A percentile compares a stretch with the other conserved stretches of the same genome.
phyloP scores from a whole-genome alignment of 805 yeast genomes.

The Candida alai region DNA sequence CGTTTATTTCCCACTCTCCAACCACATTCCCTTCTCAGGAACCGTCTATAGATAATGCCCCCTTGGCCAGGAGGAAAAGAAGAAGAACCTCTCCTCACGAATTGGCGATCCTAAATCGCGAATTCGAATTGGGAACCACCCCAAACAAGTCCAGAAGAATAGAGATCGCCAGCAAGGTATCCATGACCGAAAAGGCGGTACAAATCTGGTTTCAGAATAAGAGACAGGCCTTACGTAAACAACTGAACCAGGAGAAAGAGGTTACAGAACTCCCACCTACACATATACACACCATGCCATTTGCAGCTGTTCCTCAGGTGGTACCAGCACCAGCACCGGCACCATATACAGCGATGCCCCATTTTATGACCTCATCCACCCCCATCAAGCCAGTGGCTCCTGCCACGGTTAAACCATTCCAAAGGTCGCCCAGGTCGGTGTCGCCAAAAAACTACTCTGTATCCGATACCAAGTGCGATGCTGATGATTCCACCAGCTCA shows the following conservation, averaged over 20 bases:
- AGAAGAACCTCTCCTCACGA: constrained; percentile 92
- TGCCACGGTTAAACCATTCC: constrained; percentile 12
- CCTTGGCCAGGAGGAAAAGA: constrained; percentile 88
- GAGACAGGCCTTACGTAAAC: constrained; percentile 75
- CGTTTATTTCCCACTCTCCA: constrained; percentile 91
- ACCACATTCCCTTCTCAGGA: constrained; percentile 81
- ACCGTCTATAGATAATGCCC: constrained; percentile 85
- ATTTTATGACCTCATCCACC: constrained; percentile 8
- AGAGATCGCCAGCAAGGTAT: constrained; percentile 74
- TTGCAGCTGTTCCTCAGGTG: constrained; percentile 9
- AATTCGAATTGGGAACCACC: constrained; percentile 71
- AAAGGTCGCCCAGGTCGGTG: background rate
- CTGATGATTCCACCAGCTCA: constrained; percentile 16
- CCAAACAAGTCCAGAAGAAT: constrained; percentile 76
- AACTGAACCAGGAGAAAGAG: constrained; percentile 32
- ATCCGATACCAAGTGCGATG: constrained; percentile 1
- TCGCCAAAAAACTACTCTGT: constrained; percentile 1
- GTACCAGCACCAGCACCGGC: constrained; percentile 10
- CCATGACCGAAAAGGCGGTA: constrained; percentile 96
- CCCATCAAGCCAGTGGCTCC: constrained; percentile 20
- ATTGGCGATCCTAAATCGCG: constrained; percentile 72
- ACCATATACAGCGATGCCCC: background rate
- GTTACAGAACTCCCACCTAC: constrained; percentile 43
- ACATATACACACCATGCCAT: constrained; percentile 8
- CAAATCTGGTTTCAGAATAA: constrained; percentile 98